Evolutionary conservation across 192 early-diverging fungal genomes (phyloP).

Genomic region (Polychytrium aggregatum): DNA sequence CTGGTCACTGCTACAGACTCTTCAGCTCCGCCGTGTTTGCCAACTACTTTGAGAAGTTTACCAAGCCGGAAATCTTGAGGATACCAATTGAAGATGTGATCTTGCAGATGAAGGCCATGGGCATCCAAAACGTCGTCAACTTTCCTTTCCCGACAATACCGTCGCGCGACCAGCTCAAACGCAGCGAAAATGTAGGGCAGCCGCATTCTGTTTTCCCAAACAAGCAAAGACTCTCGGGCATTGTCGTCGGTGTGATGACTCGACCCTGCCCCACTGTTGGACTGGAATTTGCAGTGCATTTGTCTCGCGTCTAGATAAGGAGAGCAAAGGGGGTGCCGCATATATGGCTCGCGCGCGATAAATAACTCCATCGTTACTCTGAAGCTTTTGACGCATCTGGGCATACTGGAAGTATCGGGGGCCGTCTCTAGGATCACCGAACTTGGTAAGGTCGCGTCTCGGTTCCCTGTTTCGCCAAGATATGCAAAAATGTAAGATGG

Average conservation of each 20-base stretch:
- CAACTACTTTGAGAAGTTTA: constrained; percentile 76
- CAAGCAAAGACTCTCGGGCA: too few relatives aligned
- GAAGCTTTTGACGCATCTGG: constrained; percentile 60
- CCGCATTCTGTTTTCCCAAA: too few relatives aligned
- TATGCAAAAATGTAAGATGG: too few relatives aligned
- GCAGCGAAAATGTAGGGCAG: too few relatives aligned
- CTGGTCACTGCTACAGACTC: constrained; percentile 94
- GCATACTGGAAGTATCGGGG: constrained; percentile 57
- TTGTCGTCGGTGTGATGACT: too few relatives aligned
- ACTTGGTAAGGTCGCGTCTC: constrained; percentile 76
- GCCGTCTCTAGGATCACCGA: constrained; percentile 67
- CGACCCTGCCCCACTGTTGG: too few relatives aligned
- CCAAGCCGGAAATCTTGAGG: constrained; percentile 80
- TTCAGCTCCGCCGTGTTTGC: constrained; percentile 90
- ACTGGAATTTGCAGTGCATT: too few relatives aligned
- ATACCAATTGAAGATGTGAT: constrained; percentile 96
- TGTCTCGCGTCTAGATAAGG: too few relatives aligned
- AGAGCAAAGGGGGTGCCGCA: too few relatives aligned
- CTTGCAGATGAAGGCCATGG: constrained; percentile 97
- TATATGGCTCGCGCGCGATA: too few relatives aligned
- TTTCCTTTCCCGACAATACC: constrained; percentile 99
- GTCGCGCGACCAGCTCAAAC: constrained; percentile 53
- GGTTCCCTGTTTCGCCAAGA: constrained; percentile 84
- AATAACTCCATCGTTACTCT: too few relatives aligned
- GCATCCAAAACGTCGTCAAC: constrained; percentile 83